Percentiles rank a stretch among this genome's conserved stretches.
Conservation (phyloP, 805 yeast genomes). For the Yarrowia bubula region DNA sequence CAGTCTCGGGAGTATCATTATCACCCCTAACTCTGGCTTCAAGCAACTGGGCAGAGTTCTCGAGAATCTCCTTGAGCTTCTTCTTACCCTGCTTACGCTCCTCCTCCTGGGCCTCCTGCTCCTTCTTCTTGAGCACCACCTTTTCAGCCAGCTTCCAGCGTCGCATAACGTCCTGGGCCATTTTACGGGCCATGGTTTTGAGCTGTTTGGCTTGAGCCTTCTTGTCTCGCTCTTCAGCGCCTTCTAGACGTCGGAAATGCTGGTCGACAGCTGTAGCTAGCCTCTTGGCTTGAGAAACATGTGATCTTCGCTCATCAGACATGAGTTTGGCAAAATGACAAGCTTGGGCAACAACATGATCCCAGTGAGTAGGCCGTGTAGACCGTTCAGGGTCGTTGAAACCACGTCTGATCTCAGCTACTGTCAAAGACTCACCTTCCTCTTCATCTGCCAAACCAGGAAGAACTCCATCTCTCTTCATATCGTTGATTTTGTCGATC, state of each 20-base stretch:
- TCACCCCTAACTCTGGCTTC: constrained; percentile 61
- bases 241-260: constrained; percentile 80
- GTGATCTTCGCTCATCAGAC: constrained; percentile 60
- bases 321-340: constrained; percentile 66
- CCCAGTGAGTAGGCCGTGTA: constrained; percentile 54
- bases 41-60: constrained; percentile 83
- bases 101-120: constrained; percentile 62
- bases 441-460: constrained; percentile 8
- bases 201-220: constrained; percentile 73
- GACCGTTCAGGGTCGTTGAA: constrained; percentile 51
- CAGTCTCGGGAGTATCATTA: constrained; percentile 32
- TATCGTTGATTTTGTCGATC: constrained; percentile 47
- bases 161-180: constrained; percentile 79
- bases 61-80: constrained; percentile 81
- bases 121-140: constrained; percentile 67
- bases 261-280: constrained; percentile 80
- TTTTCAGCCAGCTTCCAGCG: constrained; percentile 90
- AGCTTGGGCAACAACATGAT: constrained; percentile 76
- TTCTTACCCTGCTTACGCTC: constrained; percentile 80
- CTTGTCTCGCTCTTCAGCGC: constrained; percentile 79
- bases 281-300: constrained; percentile 64
- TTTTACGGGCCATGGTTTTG: constrained; percentile 69
- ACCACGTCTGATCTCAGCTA: constrained; percentile 38
- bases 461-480: constrained; percentile 42
- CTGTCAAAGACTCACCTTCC: constrained; percentile 12